Base-by-base conservation (phyloP, 768 basidiomycete genomes). In the Gymnopilus dilepis region DNA sequence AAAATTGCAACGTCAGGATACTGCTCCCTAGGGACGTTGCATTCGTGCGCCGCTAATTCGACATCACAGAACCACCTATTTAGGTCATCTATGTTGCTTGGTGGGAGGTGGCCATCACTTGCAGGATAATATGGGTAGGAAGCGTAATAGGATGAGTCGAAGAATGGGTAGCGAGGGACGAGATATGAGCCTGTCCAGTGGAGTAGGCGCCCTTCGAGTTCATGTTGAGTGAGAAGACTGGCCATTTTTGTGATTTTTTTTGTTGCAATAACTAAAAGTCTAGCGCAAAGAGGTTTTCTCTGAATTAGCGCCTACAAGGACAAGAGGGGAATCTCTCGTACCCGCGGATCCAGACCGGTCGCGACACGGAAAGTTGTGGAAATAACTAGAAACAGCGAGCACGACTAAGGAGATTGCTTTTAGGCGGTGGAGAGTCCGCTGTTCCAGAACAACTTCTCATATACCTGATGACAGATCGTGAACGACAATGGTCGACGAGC, bases 81-180 rank as follows among this genome's bases (percentile, higher is more conserved):
- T 11, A 70, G 50, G 43, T 72, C 70, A 8, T 67, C 63, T 7
- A 54, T 19, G 24, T 24, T 57, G 5, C 61, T 51, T 5, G 67
- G 45, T 15, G 40, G 37, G 11, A 60, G 22, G 33, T 40, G 31
- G 38, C 40, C 60, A 12, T 48, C 31, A 17, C 31, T 41, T 0
- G 61, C 5, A 19, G 24, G 3, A 12, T 53, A 11, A n/a, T n/a
- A n/a, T 37, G 34, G 15, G 42, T n/a, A 24, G 22, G 54, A 48
- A n/a, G 37, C n/a, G n/a, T n/a, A 43, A 24, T 40, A 34, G 6
- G 42, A 52, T 2, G 58, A 51, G 24, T 72, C 70, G 62, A 69
- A 72, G 60, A 70, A 72, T 0, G 70, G 70, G 45, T 72, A 72
- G 2, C 70, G 66, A 19, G 65, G 67, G 47, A 70, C 69, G 37